Evolutionary conservation across 2,329 filamentous ascomycete species (phyloP).

Genomic region (Aspergillus pseudotamarii): DNA sequence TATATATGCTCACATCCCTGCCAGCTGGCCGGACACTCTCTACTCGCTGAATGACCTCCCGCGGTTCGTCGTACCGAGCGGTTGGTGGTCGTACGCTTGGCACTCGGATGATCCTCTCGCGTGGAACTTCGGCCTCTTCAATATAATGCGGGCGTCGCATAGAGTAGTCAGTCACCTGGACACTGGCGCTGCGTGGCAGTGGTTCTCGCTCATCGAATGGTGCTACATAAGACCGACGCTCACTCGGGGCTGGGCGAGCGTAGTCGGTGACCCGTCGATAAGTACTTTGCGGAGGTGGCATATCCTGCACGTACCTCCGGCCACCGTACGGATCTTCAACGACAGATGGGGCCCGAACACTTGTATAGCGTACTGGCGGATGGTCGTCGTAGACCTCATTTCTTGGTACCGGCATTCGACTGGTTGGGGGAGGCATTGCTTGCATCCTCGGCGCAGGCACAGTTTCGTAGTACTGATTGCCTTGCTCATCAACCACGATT

Average conservation of each 20-base stretch:
- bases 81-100: constrained; percentile 61
- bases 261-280: constrained; percentile 47
- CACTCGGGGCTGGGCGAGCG: constrained; percentile 31
- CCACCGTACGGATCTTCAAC: constrained; percentile 45
- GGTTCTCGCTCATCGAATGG: constrained; percentile 38
- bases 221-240: constrained; percentile 36
- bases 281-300: constrained; percentile 45
- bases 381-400: constrained; percentile 40
- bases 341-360: constrained; percentile 45
- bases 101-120: constrained; percentile 59
- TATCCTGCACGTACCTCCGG: constrained; percentile 47
- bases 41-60: constrained; percentile 43
- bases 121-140: constrained; percentile 67
- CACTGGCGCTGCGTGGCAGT: constrained; percentile 42
- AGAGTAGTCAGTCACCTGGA: constrained; percentile 46
- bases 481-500: constrained; percentile 80
- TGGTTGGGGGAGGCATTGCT: constrained; percentile 37
- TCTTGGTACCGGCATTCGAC: constrained; percentile 32
- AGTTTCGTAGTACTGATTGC: constrained; percentile 73
- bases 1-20: constrained; percentile 46
- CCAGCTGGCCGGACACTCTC: constrained; percentile 48
- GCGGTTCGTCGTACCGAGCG: constrained; percentile 47
- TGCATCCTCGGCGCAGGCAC: constrained; percentile 43
- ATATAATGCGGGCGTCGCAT: constrained; percentile 46
- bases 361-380: constrained; percentile 32